Evolutionary conservation across 495 filamentous ascomycete genomes (phyloP).

Genomic region (Neurospora sp.): DNA sequence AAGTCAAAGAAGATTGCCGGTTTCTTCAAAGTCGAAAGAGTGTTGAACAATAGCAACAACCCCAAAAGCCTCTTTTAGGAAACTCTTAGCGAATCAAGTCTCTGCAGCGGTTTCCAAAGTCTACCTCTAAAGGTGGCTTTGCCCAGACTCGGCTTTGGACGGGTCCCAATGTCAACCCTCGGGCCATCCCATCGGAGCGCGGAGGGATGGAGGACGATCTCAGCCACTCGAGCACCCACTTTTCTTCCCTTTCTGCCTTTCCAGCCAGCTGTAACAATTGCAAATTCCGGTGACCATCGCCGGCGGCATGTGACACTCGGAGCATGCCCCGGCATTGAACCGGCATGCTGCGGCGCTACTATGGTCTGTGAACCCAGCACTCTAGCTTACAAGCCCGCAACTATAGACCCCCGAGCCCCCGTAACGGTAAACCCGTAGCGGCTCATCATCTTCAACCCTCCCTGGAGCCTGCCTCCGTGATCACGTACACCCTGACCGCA

Average conservation of each 20-base stretch:
- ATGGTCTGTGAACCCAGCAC: background rate
- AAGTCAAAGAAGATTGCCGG: background rate
- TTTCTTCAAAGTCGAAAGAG: background rate
- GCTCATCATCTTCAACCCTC: background rate
- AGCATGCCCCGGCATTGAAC: background rate
- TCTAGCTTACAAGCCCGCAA: background rate
- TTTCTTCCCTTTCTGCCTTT: background rate
- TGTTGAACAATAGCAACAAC: background rate
- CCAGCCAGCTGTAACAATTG: background rate
- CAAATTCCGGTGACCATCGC: background rate
- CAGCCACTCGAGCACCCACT: background rate
- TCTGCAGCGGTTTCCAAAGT: background rate
- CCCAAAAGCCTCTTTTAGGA: background rate
- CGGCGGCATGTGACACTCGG: background rate
- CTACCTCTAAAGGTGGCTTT: background rate
- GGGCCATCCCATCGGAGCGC: background rate
- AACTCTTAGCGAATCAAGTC: background rate
- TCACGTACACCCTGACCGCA: background rate
- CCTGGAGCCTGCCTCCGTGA: background rate
- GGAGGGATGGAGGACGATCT: background rate
- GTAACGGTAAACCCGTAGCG: background rate
- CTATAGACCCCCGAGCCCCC: background rate
- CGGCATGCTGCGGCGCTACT: background rate
- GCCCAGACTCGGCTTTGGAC: background rate
- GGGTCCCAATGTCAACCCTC: background rate